These are phyloP conservation scores for Aspergillus fischeri DNA, from an alignment of 2,329 filamentous ascomycete genomes.

Conservation along the genomic window DNA sequence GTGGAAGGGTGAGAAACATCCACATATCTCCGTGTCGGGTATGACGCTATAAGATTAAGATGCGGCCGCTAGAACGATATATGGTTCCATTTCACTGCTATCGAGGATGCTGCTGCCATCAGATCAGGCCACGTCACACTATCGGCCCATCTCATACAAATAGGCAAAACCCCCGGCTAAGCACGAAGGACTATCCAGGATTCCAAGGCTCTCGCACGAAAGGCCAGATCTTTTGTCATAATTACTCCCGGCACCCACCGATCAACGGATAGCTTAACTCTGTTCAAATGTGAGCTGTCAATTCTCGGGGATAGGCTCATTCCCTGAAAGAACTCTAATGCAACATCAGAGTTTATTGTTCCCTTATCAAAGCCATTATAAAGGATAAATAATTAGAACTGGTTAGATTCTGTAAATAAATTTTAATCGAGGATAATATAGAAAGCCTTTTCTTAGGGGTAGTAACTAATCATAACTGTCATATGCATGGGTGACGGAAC, in stretches of 20 bases:
- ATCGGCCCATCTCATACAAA: neutral
- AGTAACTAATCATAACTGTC: too few relatives aligned
- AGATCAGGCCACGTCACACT: neutral
- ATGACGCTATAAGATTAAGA: too few relatives aligned
- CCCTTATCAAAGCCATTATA: too few relatives aligned
- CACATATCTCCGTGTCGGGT: too few relatives aligned
- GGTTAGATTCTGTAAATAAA: too few relatives aligned
- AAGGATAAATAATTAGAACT: too few relatives aligned
- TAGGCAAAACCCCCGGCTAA: neutral
- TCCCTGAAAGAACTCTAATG: too few relatives aligned
- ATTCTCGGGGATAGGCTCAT: neutral
- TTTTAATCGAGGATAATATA: too few relatives aligned
- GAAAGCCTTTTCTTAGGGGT: too few relatives aligned
- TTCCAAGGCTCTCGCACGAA: neutral
- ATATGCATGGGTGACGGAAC: too few relatives aligned
- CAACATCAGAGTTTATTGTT: too few relatives aligned
- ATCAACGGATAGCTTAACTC: neutral
- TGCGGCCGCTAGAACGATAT: too few relatives aligned
- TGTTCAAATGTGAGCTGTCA: neutral
- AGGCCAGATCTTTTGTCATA: neutral
- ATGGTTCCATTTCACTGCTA: neutral
- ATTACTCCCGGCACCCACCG: neutral
- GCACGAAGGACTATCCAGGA: neutral
- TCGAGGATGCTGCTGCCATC: neutral
- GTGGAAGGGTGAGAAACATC: neutral